Evolutionary conservation across 768 basidiomycete genomes (phyloP), one percentile per base, ranked within the genome.

Genomic region (Peribolospora kevripleyi): DNA sequence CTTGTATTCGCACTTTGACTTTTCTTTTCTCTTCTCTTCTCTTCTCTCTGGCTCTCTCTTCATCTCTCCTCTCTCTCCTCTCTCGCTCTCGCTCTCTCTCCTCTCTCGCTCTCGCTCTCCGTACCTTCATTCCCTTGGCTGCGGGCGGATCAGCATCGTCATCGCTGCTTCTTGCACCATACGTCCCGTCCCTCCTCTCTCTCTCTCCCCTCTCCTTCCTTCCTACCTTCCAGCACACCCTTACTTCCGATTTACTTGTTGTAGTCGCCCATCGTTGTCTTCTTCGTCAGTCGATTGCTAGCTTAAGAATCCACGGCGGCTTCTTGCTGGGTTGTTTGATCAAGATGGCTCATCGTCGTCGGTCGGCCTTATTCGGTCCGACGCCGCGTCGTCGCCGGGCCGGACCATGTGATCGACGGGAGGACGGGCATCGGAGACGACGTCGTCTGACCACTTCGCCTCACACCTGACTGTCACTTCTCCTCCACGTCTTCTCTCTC

Each of bases 151-250:
- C 1, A 54, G 51, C 40, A 4, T 68, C 3, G 48, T 68, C 9
- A 65, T 68, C 14, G 69, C 71, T n/a, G n/a, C n/a, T n/a, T n/a
- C n/a, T n/a, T n/a, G n/a, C n/a, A n/a, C n/a, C n/a, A n/a, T n/a
- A n/a, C n/a, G n/a, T n/a, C n/a, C n/a, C n/a, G n/a, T n/a, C n/a
- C n/a, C 8, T 39, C 2, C 37, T 2, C 48, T 6, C 6, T 36
- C 46, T 40, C 38, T 11, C 14, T 4, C n/a, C n/a, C n/a, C n/a
- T n/a, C 4, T 61, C 67, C 3, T 4, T 68, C 8, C 64, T 66
- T 40, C 80, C 80, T 0, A 55, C 63, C 0, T 75, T 84, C 45
- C 74, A 70, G 46, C 74, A 76, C 54, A 74, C 80, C 1, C 87
- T 86, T 67, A 67, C 25, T 25, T 25, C 1, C 25, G 25, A 25